A percentile compares a stretch with the other conserved stretches of the same genome.
Evolutionary conservation across 306 rosid genomes (phyloP).

Genomic region (Ammopiptanthus mongolicus): DNA sequence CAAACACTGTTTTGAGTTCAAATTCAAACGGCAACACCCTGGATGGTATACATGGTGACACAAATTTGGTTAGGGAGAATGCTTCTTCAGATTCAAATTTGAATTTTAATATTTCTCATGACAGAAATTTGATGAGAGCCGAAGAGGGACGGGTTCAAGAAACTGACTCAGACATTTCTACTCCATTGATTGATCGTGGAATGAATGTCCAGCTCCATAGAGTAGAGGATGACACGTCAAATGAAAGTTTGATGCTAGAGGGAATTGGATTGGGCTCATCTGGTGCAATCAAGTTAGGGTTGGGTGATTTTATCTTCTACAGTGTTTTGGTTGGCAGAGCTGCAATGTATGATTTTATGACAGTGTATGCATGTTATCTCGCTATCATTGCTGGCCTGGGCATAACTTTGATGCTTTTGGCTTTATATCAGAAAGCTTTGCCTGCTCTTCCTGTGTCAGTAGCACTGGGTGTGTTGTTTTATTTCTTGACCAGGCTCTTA

Average conservation of each 20-base stretch:
- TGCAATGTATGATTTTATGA: slow-evolving; percentile 94
- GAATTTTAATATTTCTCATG: slow-evolving; percentile 15
- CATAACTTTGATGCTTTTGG: slow-evolving; percentile 78
- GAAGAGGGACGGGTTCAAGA: slow-evolving; percentile 62
- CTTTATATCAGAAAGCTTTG: slow-evolving; percentile 83
- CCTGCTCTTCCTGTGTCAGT: slow-evolving; percentile 95
- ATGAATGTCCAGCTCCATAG: slow-evolving; percentile 23
- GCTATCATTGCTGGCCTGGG: slow-evolving; percentile 98
- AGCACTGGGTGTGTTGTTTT: slow-evolving; percentile 72
- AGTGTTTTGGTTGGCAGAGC: slow-evolving; percentile 97
- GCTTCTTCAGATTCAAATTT: slow-evolving; percentile 20
- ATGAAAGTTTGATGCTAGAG: slow-evolving; percentile 60
- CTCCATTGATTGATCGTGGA: slow-evolving; percentile 53
- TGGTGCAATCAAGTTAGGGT: slow-evolving; percentile 92
- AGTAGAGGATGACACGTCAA: slow-evolving; percentile 24
- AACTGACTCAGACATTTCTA: slow-evolving; percentile 39
- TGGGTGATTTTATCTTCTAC: slow-evolving; percentile 94
- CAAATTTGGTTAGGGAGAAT: slow-evolving; percentile 14
- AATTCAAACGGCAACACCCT: slow-evolving; percentile 10
- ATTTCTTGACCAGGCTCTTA: slow-evolving; percentile 71
- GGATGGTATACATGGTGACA: slow-evolving; percentile 7
- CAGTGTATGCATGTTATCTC: slow-evolving; percentile 93
- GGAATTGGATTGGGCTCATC: slow-evolving; percentile 91
- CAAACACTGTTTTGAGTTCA: not conserved
- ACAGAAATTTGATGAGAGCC: slow-evolving; percentile 28